Conservation (phyloP, 2,329 filamentous ascomycete genomes). For the Ceratocystis smalleyi region DNA sequence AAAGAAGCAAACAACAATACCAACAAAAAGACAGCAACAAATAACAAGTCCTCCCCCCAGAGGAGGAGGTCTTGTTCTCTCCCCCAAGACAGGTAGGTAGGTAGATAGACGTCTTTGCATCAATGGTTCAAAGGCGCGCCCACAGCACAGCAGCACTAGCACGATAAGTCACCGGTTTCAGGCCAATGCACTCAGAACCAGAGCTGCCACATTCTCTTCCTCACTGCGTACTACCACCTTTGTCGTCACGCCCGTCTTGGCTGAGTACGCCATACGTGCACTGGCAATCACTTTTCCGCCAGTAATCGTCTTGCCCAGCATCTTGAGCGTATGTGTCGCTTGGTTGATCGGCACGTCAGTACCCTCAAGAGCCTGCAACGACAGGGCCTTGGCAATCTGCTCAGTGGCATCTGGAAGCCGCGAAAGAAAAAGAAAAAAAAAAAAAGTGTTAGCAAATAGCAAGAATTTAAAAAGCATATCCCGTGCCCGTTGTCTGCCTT, state of each 20-base stretch:
- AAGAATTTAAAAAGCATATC: not conserved
- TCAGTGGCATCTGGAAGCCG: conserved; percentile 67
- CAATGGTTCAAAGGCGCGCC: too few species aligned
- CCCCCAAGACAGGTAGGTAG: too few species aligned
- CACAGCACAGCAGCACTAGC: too few species aligned
- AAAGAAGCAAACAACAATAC: not conserved
- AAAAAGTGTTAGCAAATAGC: conserved; percentile 19
- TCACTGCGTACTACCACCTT: conserved; percentile 88
- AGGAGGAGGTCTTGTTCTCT: too few species aligned
- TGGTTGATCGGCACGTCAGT: conserved; percentile 79
- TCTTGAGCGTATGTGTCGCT: conserved; percentile 84
- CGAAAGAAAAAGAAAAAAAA: conserved; percentile 9
- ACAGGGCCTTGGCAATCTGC: conserved; percentile 70
- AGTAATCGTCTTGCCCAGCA: conserved; percentile 86
- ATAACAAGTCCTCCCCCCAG: too few species aligned
- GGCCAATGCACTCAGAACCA: conserved; percentile 72
- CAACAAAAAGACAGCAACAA: not conserved
- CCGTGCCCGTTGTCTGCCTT: conserved; percentile 24
- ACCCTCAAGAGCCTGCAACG: conserved; percentile 83
- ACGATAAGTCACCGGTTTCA: conserved; percentile 28
- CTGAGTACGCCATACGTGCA: conserved; percentile 84
- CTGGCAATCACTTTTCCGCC: conserved; percentile 78
- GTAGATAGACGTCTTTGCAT: too few species aligned
- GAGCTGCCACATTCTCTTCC: conserved; percentile 74
- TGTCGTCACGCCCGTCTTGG: conserved; percentile 85